These are phyloP conservation scores for Singerocomus rubriflavus DNA, from an alignment of 1,284 basidiomycete genomes.

Conservation along the genomic window DNA sequence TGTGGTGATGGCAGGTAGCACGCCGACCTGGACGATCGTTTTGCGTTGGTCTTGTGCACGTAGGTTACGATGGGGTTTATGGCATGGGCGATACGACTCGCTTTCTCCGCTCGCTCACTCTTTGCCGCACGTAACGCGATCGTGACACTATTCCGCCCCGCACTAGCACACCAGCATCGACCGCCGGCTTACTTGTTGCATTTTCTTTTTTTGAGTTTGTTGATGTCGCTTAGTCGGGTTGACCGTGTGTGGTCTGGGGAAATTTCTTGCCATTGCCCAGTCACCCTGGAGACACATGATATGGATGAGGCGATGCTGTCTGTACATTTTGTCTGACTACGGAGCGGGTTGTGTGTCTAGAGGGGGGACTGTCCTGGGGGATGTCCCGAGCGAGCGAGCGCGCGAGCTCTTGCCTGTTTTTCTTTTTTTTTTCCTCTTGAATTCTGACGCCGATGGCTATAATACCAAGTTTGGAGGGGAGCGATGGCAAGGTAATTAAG, in stretches of 20 bases:
- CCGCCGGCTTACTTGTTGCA: constrained; percentile 7
- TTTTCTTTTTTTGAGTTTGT: not conserved
- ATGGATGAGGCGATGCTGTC: too few species aligned
- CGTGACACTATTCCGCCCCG: constrained; percentile 3
- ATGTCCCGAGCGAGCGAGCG: too few species aligned
- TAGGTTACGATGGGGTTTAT: constrained; percentile 17
- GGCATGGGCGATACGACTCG: constrained; percentile 9
- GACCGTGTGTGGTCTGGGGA: not conserved
- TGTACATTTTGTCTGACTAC: too few species aligned
- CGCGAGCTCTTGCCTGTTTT: too few species aligned
- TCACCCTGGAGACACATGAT: not conserved
- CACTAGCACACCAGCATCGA: not conserved
- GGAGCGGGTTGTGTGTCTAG: too few species aligned
- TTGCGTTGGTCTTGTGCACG: constrained; percentile 1
- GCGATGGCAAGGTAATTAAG: not conserved
- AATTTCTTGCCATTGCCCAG: not conserved
- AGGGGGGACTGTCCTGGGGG: too few species aligned
- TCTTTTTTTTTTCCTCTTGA: not conserved
- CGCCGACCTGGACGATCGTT: not conserved
- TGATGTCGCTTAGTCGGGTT: not conserved
- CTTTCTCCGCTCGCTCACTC: not conserved
- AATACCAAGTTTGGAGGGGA: not conserved
- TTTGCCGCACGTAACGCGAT: constrained; percentile 8
- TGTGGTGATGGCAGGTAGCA: not conserved
- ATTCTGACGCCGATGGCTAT: not conserved